Percentiles rank a stretch among this genome's conserved stretches.
These are phyloP conservation scores for Neofusicoccum laricinum DNA, from an alignment of 2,329 filamentous ascomycete species.

Conservation along the genomic window DNA sequence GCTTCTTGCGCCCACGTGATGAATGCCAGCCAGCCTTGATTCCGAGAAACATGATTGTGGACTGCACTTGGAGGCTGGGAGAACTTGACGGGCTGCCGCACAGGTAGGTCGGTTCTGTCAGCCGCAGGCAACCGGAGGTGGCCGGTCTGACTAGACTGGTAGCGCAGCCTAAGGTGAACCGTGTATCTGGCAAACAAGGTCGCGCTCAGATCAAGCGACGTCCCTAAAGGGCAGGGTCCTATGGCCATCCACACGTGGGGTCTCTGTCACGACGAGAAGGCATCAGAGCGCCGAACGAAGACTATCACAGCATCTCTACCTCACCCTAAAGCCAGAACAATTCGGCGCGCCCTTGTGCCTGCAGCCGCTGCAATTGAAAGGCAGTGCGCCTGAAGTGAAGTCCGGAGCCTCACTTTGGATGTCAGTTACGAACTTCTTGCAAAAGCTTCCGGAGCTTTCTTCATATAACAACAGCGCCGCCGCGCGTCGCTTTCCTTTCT, in stretches of 20 bases:
- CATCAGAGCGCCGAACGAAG: not conserved
- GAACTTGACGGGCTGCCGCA: too few species aligned
- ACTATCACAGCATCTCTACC: not conserved
- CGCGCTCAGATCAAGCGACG: not conserved
- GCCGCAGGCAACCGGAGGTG: too few species aligned
- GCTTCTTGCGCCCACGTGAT: not conserved
- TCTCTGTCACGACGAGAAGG: not conserved
- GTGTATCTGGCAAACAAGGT: not conserved
- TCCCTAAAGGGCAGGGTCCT: not conserved
- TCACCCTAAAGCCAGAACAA: too few species aligned
- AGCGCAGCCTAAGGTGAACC: not conserved
- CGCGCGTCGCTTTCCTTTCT: not conserved
- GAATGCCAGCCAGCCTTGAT: too few species aligned
- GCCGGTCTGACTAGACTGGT: not conserved
- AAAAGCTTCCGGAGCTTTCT: not conserved
- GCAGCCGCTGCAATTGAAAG: not conserved
- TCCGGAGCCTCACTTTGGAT: not conserved
- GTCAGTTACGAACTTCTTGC: not conserved
- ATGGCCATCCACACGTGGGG: not conserved
- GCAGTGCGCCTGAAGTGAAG: not conserved
- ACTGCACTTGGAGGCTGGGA: too few species aligned
- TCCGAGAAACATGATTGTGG: too few species aligned
- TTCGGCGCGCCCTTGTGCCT: not conserved
- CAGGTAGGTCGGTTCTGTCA: too few species aligned
- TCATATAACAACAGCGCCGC: not conserved